A percentile compares a stretch with the other conserved stretches of the same genome.
Conservation (phyloP, 2,329 filamentous ascomycete species). For the Colletotrichum theobromicola region DNA sequence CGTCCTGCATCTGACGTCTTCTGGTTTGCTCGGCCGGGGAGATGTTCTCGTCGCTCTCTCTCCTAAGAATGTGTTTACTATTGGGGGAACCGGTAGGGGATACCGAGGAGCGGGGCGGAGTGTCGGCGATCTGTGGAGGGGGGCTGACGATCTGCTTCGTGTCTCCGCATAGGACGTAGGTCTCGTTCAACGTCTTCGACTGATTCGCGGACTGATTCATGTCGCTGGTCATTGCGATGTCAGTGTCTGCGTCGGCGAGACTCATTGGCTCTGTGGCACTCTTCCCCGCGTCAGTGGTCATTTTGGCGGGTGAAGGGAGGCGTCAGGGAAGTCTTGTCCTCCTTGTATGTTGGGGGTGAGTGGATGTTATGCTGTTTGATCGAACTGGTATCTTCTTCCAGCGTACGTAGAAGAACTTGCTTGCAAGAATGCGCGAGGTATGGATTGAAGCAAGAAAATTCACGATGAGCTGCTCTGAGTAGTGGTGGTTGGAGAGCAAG, state of each 20-base stretch:
- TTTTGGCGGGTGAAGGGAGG: background rate
- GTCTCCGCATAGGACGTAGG: background rate
- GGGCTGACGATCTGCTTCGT: background rate
- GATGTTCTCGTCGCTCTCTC: background rate
- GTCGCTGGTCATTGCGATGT: background rate
- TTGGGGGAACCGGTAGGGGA: background rate
- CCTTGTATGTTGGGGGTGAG: background rate
- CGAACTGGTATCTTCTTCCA: background rate
- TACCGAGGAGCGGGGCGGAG: background rate
- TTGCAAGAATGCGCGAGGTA: background rate
- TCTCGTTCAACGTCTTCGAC: background rate
- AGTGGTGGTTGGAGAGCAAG: background rate
- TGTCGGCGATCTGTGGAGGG: background rate
- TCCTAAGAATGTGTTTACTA: background rate
- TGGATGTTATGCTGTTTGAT: background rate
- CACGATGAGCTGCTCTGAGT: background rate
- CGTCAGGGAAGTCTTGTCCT: background rate
- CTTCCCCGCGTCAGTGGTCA: background rate
- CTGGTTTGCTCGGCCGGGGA: background rate
- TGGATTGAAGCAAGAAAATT: background rate
- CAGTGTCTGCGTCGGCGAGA: background rate
- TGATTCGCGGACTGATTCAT: background rate
- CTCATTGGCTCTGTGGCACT: background rate
- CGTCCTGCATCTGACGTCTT: background rate
- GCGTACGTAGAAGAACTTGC: background rate